These are phyloP conservation scores for Fusarium sp. DNA, from an alignment of 2,329 filamentous ascomycete genomes.

Conservation along the genomic window DNA sequence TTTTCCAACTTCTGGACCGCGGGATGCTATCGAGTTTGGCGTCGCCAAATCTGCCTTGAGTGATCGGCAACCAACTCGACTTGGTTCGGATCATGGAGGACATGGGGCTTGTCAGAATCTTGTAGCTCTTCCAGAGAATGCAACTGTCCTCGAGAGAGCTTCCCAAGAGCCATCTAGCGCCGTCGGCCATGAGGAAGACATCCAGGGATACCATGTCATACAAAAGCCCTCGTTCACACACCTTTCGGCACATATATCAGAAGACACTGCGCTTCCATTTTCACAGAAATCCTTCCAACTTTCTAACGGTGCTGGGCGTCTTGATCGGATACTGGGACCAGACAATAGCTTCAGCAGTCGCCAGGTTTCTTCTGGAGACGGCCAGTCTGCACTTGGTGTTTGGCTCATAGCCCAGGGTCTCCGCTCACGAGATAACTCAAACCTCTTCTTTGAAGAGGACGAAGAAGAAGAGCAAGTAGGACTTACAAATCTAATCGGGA, in stretches of 20 bases:
- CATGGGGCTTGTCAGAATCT: neutral
- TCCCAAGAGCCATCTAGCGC: neutral
- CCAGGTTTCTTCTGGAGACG: slow-evolving; percentile 48
- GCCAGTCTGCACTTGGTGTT: slow-evolving; percentile 50
- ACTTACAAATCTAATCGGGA: neutral
- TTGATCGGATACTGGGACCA: slow-evolving; percentile 39
- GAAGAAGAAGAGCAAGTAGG: slow-evolving; percentile 5
- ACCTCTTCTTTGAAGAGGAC: slow-evolving; percentile 27
- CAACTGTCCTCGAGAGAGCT: neutral
- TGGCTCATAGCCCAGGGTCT: slow-evolving; percentile 54
- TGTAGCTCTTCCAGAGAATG: neutral
- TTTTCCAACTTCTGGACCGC: slow-evolving; percentile 54
- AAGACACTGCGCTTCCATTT: slow-evolving; percentile 11
- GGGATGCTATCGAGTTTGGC: slow-evolving; percentile 63
- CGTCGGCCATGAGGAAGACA: neutral
- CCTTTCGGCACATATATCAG: neutral
- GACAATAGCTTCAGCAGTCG: slow-evolving; percentile 47
- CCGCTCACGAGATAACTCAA: slow-evolving; percentile 45
- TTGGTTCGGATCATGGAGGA: slow-evolving; percentile 6
- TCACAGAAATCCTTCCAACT: slow-evolving; percentile 34
- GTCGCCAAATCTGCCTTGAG: slow-evolving; percentile 26
- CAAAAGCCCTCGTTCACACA: neutral
- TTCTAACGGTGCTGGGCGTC: slow-evolving; percentile 31
- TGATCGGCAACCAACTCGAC: neutral
- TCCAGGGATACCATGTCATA: neutral